These are phyloP conservation scores for Lentithecium fluviatile DNA, from an alignment of 495 filamentous ascomycete genomes.

Conservation along the genomic window DNA sequence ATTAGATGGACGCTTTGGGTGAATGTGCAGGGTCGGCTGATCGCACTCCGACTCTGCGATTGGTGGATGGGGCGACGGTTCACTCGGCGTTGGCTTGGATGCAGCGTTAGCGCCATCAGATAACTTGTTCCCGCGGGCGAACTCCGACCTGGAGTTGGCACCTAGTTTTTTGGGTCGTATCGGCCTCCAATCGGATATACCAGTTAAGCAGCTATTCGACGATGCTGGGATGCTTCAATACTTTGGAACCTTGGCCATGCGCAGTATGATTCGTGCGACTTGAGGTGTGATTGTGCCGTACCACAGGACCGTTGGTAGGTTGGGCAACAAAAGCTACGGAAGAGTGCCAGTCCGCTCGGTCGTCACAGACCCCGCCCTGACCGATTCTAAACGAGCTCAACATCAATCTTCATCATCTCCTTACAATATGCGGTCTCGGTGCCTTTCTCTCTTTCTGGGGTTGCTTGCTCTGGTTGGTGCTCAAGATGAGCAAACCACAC, in stretches of 20 bases:
- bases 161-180: neutral
- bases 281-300: too few relatives aligned
- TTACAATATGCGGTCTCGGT: neutral
- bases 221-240: constrained; percentile 3
- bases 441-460: neutral
- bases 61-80: neutral
- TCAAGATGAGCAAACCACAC: neutral
- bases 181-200: constrained; percentile 4
- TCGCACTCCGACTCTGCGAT: neutral
- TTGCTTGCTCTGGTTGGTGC: neutral
- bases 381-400: too few relatives aligned
- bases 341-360: neutral
- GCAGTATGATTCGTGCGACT: neutral
- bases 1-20: constrained; percentile 20
- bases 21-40: neutral
- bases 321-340: too few relatives aligned
- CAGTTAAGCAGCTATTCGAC: neutral
- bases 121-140: constrained; percentile 3
- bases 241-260: neutral
- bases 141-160: neutral
- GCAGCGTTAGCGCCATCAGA: constrained; percentile 17
- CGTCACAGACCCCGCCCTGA: too few relatives aligned
- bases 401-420: neutral
- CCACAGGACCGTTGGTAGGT: too few relatives aligned
- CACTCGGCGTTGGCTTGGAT: neutral